These are phyloP conservation scores for Zasmidium citrigriseum DNA, from an alignment of 2,329 filamentous ascomycete genomes.

Conservation along the genomic window DNA sequence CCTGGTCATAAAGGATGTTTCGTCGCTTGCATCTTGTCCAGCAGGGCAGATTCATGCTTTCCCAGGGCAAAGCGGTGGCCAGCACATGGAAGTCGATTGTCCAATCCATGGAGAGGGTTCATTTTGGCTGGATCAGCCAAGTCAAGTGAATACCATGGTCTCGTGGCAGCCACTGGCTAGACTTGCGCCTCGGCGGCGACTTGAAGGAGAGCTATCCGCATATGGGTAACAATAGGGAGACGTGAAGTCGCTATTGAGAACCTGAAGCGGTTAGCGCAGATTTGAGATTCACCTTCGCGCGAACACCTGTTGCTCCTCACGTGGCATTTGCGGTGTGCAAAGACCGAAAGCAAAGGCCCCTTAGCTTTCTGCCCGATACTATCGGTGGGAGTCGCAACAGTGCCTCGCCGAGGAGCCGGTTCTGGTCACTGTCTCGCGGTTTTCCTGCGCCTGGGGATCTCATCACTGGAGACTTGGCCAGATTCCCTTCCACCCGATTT, in stretches of 20 bases:
- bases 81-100: neutral
- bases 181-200: neutral
- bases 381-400: too few relatives aligned
- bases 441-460: too few relatives aligned
- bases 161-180: neutral
- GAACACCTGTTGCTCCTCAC: neutral
- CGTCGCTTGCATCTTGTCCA: too few relatives aligned
- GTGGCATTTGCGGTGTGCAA: neutral
- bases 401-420: too few relatives aligned
- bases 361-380: neutral
- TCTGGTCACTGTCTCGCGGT: too few relatives aligned
- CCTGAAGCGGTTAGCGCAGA: conserved; percentile 7
- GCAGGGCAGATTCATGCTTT: too few relatives aligned
- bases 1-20: neutral
- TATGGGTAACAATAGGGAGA: conserved; percentile 25
- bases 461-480: too few relatives aligned
- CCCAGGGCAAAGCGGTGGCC: too few relatives aligned
- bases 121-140: neutral
- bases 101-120: neutral
- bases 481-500: too few relatives aligned
- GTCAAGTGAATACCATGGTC: neutral
- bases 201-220: conserved; percentile 10
- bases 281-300: neutral
- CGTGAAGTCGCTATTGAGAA: conserved; percentile 9
- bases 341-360: neutral